Conservation (phyloP, 371 early-diverging fungal genomes). For the Parasitella parasitica region DNA sequence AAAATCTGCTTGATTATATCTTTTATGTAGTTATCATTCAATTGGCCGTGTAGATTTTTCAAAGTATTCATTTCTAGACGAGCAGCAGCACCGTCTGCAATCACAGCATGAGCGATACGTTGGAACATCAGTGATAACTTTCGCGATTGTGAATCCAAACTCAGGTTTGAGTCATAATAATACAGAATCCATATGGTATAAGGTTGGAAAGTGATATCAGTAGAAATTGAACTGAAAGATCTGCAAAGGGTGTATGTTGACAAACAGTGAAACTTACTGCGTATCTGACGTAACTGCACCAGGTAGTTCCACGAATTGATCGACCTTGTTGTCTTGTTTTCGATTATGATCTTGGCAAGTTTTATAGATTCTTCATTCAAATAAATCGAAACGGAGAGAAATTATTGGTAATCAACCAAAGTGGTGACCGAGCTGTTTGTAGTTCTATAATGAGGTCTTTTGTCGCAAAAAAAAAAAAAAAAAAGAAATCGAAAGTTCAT, state of each 20-base stretch:
- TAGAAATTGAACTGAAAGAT: conserved; percentile 13
- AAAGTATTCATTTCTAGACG: conserved; percentile 14
- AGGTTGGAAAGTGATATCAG: conserved; percentile 3
- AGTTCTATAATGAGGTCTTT: too few relatives aligned
- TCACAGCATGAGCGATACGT: conserved; percentile 8
- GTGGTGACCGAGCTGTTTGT: conserved; percentile 5
- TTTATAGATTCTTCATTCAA: conserved; percentile 19
- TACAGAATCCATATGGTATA: conserved; percentile 9
- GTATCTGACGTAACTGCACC: conserved; percentile 1
- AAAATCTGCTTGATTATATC: conserved; percentile 13
- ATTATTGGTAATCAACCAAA: conserved; percentile 10
- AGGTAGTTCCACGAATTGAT: conserved; percentile 14
- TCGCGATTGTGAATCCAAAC: conserved; percentile 9
- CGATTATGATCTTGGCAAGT: conserved; percentile 5
- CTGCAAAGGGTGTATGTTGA: conserved; percentile 13
- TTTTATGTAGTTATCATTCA: conserved; percentile 13
- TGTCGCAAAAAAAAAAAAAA: too few relatives aligned
- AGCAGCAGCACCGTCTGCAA: conserved; percentile 9
- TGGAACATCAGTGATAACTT: conserved; percentile 14
- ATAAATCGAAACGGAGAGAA: conserved; percentile 14
- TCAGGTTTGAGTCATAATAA: not conserved
- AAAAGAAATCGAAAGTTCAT: too few relatives aligned
- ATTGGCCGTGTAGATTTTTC: conserved; percentile 5
- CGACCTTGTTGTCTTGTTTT: conserved; percentile 4
- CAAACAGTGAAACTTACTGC: conserved; percentile 18